Conservation (phyloP, 257 asterid species). For the Plantago elongata region DNA sequence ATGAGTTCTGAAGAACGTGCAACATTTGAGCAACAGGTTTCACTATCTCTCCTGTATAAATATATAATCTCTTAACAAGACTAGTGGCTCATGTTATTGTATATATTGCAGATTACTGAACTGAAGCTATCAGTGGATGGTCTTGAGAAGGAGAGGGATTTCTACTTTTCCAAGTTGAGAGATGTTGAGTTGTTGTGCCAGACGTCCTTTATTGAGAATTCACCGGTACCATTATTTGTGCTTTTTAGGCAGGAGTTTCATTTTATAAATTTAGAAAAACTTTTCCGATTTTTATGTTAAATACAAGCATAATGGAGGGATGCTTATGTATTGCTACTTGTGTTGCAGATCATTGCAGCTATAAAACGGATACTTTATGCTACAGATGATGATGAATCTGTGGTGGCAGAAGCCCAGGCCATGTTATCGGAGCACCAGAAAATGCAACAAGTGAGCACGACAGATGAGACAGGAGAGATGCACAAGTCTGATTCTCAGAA, state of each 20-base stretch:
- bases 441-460: constrained; percentile 28
- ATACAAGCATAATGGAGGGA: neutral
- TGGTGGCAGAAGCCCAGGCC: constrained; percentile 74
- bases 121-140: constrained; percentile 78
- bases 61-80: neutral
- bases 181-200: constrained; percentile 85
- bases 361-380: constrained; percentile 65
- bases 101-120: constrained; percentile 61
- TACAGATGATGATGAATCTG: constrained; percentile 58
- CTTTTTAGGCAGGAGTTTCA: neutral
- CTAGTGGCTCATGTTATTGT: constrained; percentile 16
- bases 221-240: constrained; percentile 35
- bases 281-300: neutral
- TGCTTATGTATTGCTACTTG: neutral
- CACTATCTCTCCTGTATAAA: neutral
- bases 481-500: constrained; percentile 60
- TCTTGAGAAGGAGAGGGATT: constrained; percentile 92
- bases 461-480: constrained; percentile 45
- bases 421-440: constrained; percentile 45
- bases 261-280: neutral
- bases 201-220: constrained; percentile 58
- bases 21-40: constrained; percentile 66
- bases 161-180: constrained; percentile 82
- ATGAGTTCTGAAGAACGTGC: constrained; percentile 50
- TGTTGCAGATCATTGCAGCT: constrained; percentile 59